These are phyloP conservation scores for Kwoniella dejecticola DNA, from an alignment of 768 basidiomycete genomes.

Conservation along the genomic window DNA sequence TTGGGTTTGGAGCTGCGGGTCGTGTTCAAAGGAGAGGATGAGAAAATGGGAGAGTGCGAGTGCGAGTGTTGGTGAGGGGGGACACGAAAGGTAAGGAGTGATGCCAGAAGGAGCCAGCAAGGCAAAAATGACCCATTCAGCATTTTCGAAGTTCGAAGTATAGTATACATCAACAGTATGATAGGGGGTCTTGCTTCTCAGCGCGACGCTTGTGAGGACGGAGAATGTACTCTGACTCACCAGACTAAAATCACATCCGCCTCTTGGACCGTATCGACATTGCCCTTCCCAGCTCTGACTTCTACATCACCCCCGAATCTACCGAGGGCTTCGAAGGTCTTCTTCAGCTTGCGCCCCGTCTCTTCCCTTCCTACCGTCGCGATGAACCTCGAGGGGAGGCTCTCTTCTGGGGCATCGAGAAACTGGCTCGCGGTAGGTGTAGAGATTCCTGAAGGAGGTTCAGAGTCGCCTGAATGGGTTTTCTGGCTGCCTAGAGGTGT, in stretches of 20 bases:
- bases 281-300: constrained; percentile 64
- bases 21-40: too few relatives aligned
- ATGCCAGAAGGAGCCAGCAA: too few relatives aligned
- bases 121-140: too few relatives aligned
- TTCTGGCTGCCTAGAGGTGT: constrained; percentile 58
- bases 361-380: constrained; percentile 83
- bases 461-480: constrained; percentile 15
- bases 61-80: too few relatives aligned
- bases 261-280: constrained; percentile 69
- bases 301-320: constrained; percentile 69
- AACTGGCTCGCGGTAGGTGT: constrained; percentile 62
- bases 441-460: constrained; percentile 63
- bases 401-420: constrained; percentile 61
- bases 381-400: constrained; percentile 75
- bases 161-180: too few relatives aligned
- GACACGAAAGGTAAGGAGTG: too few relatives aligned
- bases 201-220: too few relatives aligned
- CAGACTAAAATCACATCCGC: constrained; percentile 87
- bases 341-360: constrained; percentile 68
- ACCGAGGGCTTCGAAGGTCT: constrained; percentile 65
- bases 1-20: constrained; percentile 98
- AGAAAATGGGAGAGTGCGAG: neutral
- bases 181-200: too few relatives aligned
- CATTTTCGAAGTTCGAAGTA: too few relatives aligned
- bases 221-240: too few relatives aligned